phyloP scores from a whole-genome alignment of 805 yeast genomes.

The Suhomyces pyralidae region DNA sequence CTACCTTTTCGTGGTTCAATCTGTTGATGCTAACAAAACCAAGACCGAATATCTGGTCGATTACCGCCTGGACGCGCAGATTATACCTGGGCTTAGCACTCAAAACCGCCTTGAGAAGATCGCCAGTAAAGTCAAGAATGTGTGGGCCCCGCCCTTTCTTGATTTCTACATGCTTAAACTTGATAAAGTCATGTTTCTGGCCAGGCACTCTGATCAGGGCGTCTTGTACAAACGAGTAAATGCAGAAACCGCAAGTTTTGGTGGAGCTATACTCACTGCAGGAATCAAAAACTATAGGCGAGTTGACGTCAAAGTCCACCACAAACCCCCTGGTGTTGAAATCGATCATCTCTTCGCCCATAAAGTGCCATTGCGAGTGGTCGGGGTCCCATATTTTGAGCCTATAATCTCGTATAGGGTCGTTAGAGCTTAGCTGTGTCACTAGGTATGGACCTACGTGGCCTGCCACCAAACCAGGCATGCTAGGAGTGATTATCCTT shows the following conservation, averaged over 20 bases:
- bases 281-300: background rate
- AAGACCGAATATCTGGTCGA: background rate
- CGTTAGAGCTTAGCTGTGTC: background rate
- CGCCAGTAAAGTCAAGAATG: background rate
- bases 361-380: background rate
- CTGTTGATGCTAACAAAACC: background rate
- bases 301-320: background rate
- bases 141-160: background rate
- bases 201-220: background rate
- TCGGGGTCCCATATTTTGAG: background rate
- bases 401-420: background rate
- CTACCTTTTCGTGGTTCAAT: background rate
- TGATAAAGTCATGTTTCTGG: background rate
- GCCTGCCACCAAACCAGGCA: background rate
- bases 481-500: background rate
- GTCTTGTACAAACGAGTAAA: background rate
- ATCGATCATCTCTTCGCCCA: slow-evolving; percentile 1
- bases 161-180: background rate
- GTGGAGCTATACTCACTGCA: background rate
- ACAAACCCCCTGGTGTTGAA: background rate
- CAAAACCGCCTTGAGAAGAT: background rate
- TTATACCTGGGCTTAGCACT: background rate
- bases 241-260: background rate
- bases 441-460: background rate
- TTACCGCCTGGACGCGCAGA: background rate